These are phyloP conservation scores for Zygosaccharomyces kombuchaensis DNA, from an alignment of 805 yeast species.

Conservation along the genomic window DNA sequence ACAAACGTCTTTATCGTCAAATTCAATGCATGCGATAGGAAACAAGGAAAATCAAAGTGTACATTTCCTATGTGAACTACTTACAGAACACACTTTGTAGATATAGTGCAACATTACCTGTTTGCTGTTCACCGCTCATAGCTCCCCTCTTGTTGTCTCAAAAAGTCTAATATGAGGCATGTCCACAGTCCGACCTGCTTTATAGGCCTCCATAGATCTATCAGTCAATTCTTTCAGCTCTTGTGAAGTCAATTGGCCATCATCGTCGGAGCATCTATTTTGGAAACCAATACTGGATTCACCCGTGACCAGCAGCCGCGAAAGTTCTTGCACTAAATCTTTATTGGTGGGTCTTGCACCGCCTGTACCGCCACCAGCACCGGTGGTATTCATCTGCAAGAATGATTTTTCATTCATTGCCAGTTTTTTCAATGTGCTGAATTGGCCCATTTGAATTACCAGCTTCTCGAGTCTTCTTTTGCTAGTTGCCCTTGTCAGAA, in stretches of 20 bases:
- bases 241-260: conserved; percentile 31
- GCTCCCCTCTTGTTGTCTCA: conserved; percentile 34
- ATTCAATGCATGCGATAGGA: too few relatives aligned
- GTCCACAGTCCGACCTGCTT: conserved; percentile 22
- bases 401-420: conserved; percentile 33
- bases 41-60: too few relatives aligned
- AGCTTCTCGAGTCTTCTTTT: conserved; percentile 75
- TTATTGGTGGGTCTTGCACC: conserved; percentile 26
- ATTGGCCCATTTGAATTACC: conserved; percentile 64
- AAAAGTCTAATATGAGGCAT: conserved; percentile 39
- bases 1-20: too few relatives aligned
- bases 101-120: too few relatives aligned
- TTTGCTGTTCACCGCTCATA: neutral
- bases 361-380: conserved; percentile 9
- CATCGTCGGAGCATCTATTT: conserved; percentile 22
- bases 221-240: conserved; percentile 51
- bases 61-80: neutral
- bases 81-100: too few relatives aligned
- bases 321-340: conserved; percentile 39
- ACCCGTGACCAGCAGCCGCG: conserved; percentile 39
- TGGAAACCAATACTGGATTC: conserved; percentile 37
- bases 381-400: conserved; percentile 13
- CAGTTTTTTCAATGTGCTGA: conserved; percentile 41
- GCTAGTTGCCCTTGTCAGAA: conserved; percentile 71
- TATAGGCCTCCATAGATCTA: conserved; percentile 44